Evolutionary conservation across 495 filamentous ascomycete genomes (phyloP).

Genomic region (Geopyxis carbonaria): DNA sequence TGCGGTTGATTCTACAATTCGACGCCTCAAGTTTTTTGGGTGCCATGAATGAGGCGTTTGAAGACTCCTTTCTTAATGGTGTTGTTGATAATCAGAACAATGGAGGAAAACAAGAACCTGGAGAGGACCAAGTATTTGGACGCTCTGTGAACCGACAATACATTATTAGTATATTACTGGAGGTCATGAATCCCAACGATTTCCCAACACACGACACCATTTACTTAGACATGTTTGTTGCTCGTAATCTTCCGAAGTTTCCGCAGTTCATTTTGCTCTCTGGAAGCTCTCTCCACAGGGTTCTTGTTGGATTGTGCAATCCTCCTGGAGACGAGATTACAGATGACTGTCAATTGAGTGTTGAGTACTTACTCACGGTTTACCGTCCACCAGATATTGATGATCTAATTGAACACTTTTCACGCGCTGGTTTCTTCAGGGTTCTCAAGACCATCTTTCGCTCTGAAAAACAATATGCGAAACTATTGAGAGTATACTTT

Average conservation of each 20-base stretch:
- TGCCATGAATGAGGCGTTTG: conserved; percentile 92
- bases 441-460: conserved; percentile 81
- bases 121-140: conserved; percentile 48
- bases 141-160: conserved; percentile 76
- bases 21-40: conserved; percentile 85
- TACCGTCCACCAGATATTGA: conserved; percentile 77
- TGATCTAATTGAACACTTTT: conserved; percentile 56
- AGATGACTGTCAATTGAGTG: conserved; percentile 88
- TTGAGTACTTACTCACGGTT: conserved; percentile 82
- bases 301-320: conserved; percentile 66
- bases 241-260: conserved; percentile 89
- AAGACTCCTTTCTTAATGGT: conserved; percentile 74
- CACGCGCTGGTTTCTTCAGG: conserved; percentile 73
- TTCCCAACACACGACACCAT: conserved; percentile 72
- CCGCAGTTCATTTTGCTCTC: conserved; percentile 86
- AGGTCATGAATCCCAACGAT: conserved; percentile 59
- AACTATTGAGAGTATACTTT: conserved; percentile 65
- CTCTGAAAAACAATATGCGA: conserved; percentile 60
- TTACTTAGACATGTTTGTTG: conserved; percentile 95
- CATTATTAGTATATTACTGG: conserved; percentile 70
- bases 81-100: conserved; percentile 34
- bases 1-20: conserved; percentile 69
- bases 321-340: conserved; percentile 66
- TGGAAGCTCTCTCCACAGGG: conserved; percentile 63
- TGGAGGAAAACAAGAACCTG: conserved; percentile 32